A percentile compares a stretch with the other conserved stretches of the same genome.
Evolutionary conservation across 2,329 filamentous ascomycete species (phyloP).

Genomic region (Pseudogymnoascus sp.): DNA sequence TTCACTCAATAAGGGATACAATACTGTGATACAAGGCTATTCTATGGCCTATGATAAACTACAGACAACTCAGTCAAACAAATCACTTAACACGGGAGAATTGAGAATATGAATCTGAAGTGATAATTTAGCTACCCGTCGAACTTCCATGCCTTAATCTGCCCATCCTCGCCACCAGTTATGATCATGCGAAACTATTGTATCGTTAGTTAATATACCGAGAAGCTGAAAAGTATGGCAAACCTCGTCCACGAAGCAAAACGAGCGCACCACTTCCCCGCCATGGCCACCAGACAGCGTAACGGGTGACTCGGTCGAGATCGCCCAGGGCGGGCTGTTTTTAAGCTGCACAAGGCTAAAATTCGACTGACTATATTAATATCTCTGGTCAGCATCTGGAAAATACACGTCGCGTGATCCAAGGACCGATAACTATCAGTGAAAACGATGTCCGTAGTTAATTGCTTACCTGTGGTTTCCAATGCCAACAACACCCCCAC

Average conservation of each 20-base stretch:
- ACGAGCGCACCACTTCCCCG: slow-evolving; percentile 53
- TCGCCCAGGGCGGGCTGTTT: slow-evolving; percentile 39
- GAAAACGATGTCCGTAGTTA: slow-evolving; percentile 12
- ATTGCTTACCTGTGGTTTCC: slow-evolving; percentile 56
- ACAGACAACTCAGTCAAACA: background rate
- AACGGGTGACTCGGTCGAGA: slow-evolving; percentile 48
- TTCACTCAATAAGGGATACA: background rate
- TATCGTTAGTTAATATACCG: slow-evolving; percentile 17
- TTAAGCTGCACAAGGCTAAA: slow-evolving; percentile 55
- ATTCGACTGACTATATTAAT: slow-evolving; percentile 37
- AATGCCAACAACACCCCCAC: slow-evolving; percentile 52
- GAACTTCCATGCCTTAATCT: slow-evolving; percentile 31
- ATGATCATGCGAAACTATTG: slow-evolving; percentile 25
- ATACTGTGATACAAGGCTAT: background rate
- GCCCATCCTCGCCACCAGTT: slow-evolving; percentile 33
- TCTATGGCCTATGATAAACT: background rate
- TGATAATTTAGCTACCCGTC: slow-evolving; percentile 1
- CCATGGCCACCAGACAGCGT: slow-evolving; percentile 55
- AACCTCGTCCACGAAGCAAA: slow-evolving; percentile 54
- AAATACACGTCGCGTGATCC: slow-evolving; percentile 11
- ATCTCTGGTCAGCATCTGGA: slow-evolving; percentile 17
- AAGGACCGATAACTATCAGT: slow-evolving; percentile 21
- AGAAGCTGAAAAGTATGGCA: slow-evolving; percentile 16
- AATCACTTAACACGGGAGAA: background rate
- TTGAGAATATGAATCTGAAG: background rate